Evolutionary conservation across 129 eudicot species (phyloP).

Genomic region (Flaveria brownii): DNA sequence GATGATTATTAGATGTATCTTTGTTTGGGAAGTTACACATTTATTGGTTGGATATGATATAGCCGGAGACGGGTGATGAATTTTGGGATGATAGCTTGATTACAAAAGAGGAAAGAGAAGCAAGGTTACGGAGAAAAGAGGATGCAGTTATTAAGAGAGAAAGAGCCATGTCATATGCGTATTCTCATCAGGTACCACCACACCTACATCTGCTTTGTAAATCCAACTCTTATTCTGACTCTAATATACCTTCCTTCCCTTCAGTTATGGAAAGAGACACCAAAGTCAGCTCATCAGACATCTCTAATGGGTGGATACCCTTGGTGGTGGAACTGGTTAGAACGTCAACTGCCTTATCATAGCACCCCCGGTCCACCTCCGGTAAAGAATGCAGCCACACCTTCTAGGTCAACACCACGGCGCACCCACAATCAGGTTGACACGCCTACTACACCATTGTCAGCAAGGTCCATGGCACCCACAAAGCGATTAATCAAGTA

Average conservation of each 20-base stretch:
- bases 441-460: constrained; percentile 49
- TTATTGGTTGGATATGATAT: background rate
- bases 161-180: constrained; percentile 97
- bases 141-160: constrained; percentile 90
- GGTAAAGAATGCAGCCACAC: constrained; percentile 15
- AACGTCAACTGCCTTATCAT: constrained; percentile 55
- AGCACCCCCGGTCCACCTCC: constrained; percentile 58
- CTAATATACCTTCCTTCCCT: background rate
- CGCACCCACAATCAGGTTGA: constrained; percentile 44
- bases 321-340: constrained; percentile 99
- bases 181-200: constrained; percentile 79
- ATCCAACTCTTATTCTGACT: constrained; percentile 1
- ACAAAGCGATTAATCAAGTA: constrained; percentile 37
- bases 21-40: background rate
- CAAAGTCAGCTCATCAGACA: constrained; percentile 50
- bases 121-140: constrained; percentile 61
- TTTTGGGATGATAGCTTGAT: constrained; percentile 91
- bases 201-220: background rate
- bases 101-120: constrained; percentile 84
- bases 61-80: constrained; percentile 35
- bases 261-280: constrained; percentile 69
- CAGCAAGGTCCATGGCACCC: constrained; percentile 47
- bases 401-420: constrained; percentile 30
- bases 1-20: background rate
- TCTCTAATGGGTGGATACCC: constrained; percentile 61